Evolutionary conservation across 306 rosid genomes (phyloP), one percentile per base, ranked within the genome.

Genomic region (Neltuma alba): DNA sequence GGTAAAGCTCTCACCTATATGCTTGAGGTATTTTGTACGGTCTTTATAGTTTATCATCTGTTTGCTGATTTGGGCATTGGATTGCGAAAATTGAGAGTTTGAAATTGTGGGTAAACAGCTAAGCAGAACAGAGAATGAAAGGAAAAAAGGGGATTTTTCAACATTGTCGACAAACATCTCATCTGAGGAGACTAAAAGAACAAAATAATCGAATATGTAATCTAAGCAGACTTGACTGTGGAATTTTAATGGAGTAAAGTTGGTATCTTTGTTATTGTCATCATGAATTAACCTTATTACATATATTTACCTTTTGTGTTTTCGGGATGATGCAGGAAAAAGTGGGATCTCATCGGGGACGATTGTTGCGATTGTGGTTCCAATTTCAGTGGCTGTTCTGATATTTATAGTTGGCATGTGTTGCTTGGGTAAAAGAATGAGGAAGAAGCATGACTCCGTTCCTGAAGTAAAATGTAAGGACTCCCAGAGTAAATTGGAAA

Each of bases 331-430:
- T 50, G 81, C 82, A 86, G 89, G 83, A 63, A 42, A 37, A 64
- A 21, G 80, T 23, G 72, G 76, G 13, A 70, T 77, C 42, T 77
- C 83, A 36, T 47, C 69, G 6, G 78, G 78, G 47, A 36, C 76
- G 30, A 75, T 87, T 75, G 68, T 87, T 44, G 84, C 86, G n/a
- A 75, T 87, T 78, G 80, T 72, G 57, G 80, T 87, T 5, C 86
- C 86, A 57, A 60, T 83, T 55, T 20, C 60, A 9, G 85, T 73
- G 48, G 80, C 72, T 47, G 28, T 78, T 15, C 54, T 74, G 33
- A 75, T 81, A 20, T 75, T 83, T 6, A 4, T 71, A 1, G 41
- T 57, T 14, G 84, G 82, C 7, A 18, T 74, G 21, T 79, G 76
- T 34, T 80, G 73, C 82, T 28, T 87, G 55, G 28, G 61, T 8